These are phyloP conservation scores for Ustilago sp. DNA, from an alignment of 1,284 basidiomycete genomes.

Conservation along the genomic window DNA sequence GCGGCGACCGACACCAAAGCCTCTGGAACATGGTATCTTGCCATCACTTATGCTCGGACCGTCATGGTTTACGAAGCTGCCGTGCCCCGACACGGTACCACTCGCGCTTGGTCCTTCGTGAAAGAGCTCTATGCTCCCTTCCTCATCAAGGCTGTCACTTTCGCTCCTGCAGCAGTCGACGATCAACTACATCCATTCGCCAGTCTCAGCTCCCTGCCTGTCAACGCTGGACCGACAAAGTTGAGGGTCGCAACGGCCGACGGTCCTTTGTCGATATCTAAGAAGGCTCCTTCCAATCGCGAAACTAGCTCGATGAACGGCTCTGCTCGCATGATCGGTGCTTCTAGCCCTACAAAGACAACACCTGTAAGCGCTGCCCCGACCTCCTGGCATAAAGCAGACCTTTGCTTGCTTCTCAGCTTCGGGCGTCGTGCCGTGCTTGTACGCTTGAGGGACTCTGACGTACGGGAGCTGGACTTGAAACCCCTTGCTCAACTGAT, in stretches of 20 bases:
- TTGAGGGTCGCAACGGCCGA: slow-evolving; percentile 37
- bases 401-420: slow-evolving; percentile 56
- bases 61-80: slow-evolving; percentile 58
- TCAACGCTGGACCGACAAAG: slow-evolving; percentile 24
- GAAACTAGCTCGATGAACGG: slow-evolving; percentile 11
- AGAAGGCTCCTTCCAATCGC: slow-evolving; percentile 19
- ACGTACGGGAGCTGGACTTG: slow-evolving; percentile 58
- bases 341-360: slow-evolving; percentile 9
- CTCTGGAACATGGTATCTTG: slow-evolving; percentile 59
- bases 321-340: background rate
- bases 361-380: slow-evolving; percentile 27
- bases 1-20: slow-evolving; percentile 49
- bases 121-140: slow-evolving; percentile 58
- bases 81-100: slow-evolving; percentile 22
- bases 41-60: slow-evolving; percentile 50
- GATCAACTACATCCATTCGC: slow-evolving; percentile 16
- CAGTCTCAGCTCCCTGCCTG: slow-evolving; percentile 4
- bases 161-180: slow-evolving; percentile 40
- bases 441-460: slow-evolving; percentile 52
- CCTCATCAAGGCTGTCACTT: slow-evolving; percentile 46
- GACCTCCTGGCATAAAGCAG: slow-evolving; percentile 49
- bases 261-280: slow-evolving; percentile 35
- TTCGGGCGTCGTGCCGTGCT: slow-evolving; percentile 55
- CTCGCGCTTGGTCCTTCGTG: slow-evolving; percentile 54
- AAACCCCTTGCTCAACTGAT: slow-evolving; percentile 40